Percentiles rank a stretch among this genome's conserved stretches.
These are phyloP conservation scores for Volvox africanus DNA, from an alignment of 139 green algal genomes.

Conservation along the genomic window DNA sequence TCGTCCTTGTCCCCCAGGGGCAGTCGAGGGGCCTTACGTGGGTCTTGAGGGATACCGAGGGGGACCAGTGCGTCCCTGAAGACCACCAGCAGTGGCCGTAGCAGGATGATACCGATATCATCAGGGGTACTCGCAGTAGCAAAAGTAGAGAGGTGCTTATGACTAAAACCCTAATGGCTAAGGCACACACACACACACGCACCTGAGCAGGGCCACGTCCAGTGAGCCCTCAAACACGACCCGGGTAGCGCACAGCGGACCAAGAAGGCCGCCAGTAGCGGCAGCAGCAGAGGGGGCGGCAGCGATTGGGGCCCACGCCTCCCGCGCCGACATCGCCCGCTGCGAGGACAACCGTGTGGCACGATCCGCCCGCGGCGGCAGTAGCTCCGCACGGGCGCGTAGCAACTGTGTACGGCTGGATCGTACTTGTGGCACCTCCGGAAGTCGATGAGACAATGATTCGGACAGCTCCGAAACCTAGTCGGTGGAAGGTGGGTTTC, in stretches of 20 bases:
- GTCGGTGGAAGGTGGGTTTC: too few relatives aligned
- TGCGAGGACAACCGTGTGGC: background rate
- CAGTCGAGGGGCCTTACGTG: background rate
- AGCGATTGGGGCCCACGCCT: background rate
- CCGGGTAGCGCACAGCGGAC: constrained; percentile 12
- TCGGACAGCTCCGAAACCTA: background rate
- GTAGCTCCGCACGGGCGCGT: constrained; percentile 28
- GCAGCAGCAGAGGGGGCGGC: background rate
- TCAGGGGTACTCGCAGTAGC: too few relatives aligned
- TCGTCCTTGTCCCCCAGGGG: background rate
- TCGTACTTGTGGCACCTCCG: constrained; percentile 10
- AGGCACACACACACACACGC: background rate
- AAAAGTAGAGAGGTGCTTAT: too few relatives aligned
- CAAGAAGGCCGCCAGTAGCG: background rate
- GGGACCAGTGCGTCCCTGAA: background rate
- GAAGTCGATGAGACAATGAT: background rate
- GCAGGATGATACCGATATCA: too few relatives aligned
- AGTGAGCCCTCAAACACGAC: constrained; percentile 17
- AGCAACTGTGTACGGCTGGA: background rate
- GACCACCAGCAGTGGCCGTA: too few relatives aligned
- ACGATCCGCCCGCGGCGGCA: constrained; percentile 13
- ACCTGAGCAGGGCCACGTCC: constrained; percentile 30
- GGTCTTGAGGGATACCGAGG: background rate
- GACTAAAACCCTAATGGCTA: too few relatives aligned
- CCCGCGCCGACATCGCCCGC: constrained; percentile 7